phyloP scores from a whole-genome alignment of 352 stramenopile species.

The Pythium scleroteichum region DNA sequence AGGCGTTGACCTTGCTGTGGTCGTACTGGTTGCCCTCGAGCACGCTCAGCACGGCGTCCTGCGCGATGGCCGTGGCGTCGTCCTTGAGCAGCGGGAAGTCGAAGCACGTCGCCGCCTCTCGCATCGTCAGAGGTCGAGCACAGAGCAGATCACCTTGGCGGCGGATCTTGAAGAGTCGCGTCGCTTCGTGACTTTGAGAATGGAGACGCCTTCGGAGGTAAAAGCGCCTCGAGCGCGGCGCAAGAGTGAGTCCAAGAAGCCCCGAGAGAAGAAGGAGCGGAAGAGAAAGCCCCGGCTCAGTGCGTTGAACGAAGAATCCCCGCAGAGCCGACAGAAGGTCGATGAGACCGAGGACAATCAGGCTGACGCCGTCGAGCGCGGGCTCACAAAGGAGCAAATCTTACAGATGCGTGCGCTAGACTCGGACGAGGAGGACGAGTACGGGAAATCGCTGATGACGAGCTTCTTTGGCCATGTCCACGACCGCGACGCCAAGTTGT shows the following conservation, averaged over 20 bases:
- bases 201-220: neutral
- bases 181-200: slow-evolving; percentile 12
- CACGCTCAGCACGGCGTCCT: slow-evolving; percentile 68
- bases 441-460: neutral
- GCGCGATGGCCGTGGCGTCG: slow-evolving; percentile 71
- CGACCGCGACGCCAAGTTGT: slow-evolving; percentile 8
- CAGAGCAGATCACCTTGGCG: neutral
- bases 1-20: slow-evolving; percentile 77
- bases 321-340: neutral
- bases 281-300: slow-evolving; percentile 7
- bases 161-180: slow-evolving; percentile 22
- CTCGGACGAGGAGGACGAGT: slow-evolving; percentile 9
- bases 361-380: neutral
- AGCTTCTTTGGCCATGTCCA: slow-evolving; percentile 15
- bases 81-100: slow-evolving; percentile 78
- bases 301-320: neutral
- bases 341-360: neutral
- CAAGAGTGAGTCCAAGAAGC: slow-evolving; percentile 11
- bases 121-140: slow-evolving; percentile 14
- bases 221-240: neutral
- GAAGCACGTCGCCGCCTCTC: slow-evolving; percentile 42
- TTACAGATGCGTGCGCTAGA: slow-evolving; percentile 22
- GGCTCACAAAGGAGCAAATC: slow-evolving; percentile 27
- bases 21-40: slow-evolving; percentile 80
- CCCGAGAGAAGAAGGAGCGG: neutral